Evolutionary conservation across 768 basidiomycete species (phyloP).

Genomic region (Guyanaporus albipodus): DNA sequence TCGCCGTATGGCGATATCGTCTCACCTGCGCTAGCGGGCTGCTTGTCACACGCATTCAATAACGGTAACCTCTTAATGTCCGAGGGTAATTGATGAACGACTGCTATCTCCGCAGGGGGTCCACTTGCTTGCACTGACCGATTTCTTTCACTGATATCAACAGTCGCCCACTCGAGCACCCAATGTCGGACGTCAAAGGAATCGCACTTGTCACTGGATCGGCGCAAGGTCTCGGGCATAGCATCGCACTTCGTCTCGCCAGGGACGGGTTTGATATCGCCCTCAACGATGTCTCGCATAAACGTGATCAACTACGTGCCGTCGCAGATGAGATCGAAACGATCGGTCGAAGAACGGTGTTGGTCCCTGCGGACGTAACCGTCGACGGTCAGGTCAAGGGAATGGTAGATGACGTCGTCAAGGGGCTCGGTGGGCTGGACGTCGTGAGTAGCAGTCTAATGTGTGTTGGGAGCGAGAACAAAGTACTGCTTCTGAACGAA

Average conservation of each 20-base stretch:
- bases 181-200: conserved; percentile 19
- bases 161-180: too few species aligned
- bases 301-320: conserved; percentile 5
- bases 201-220: conserved; percentile 31
- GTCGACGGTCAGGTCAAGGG: conserved; percentile 4
- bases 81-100: too few species aligned
- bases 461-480: too few species aligned
- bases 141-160: too few species aligned
- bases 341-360: conserved; percentile 9
- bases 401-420: conserved; percentile 1
- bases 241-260: conserved; percentile 17
- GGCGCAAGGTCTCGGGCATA: conserved; percentile 28
- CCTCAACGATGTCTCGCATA: conserved; percentile 26
- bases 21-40: too few species aligned
- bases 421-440: conserved; percentile 6
- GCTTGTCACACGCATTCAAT: too few species aligned
- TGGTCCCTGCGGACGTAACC: conserved; percentile 15
- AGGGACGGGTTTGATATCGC: conserved; percentile 27
- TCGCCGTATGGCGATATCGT: too few species aligned
- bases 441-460: conserved; percentile 3
- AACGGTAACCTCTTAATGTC: too few species aligned
- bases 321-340: conserved; percentile 11
- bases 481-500: too few species aligned
- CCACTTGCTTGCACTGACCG: too few species aligned
- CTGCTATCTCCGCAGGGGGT: too few species aligned